Percentiles rank a stretch among this genome's conserved stretches.
Conservation (phyloP, 352 stramenopile species). For the Globisporangium uncinulatum region DNA sequence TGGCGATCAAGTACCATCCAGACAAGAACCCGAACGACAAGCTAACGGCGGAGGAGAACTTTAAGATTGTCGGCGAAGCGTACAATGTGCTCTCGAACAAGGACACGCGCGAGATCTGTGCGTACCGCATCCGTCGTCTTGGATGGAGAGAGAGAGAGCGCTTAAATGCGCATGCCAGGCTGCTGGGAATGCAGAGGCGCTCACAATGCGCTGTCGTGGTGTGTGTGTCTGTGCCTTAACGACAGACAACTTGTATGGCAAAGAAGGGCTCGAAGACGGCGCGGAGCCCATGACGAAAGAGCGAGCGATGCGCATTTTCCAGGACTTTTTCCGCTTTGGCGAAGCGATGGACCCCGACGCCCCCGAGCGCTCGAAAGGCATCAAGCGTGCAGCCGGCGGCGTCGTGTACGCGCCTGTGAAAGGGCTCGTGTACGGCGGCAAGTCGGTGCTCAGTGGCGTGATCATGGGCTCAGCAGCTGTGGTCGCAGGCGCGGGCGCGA, state of each 20-base stretch:
- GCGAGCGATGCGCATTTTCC: conserved; percentile 79
- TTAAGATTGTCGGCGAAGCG: conserved; percentile 92
- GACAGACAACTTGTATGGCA: conserved; percentile 90
- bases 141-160: not conserved
- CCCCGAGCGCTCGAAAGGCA: conserved; percentile 64
- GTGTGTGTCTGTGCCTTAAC: not conserved
- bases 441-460: conserved; percentile 76
- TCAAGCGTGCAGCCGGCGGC: conserved; percentile 71
- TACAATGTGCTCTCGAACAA: conserved; percentile 93
- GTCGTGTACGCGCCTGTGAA: conserved; percentile 81
- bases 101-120: conserved; percentile 88
- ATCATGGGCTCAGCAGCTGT: conserved; percentile 80
- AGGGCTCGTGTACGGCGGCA: conserved; percentile 77
- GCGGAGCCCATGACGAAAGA: conserved; percentile 81
- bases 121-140: conserved; percentile 5
- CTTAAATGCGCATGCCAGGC: too few relatives aligned
- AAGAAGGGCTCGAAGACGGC: conserved; percentile 86
- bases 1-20: conserved; percentile 92
- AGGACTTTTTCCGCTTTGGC: conserved; percentile 83
- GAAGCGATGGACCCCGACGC: conserved; percentile 82
- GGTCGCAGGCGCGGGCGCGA: conserved; percentile 64
- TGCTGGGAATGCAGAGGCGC: too few relatives aligned
- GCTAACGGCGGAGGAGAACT: conserved; percentile 85
- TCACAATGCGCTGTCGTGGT: not conserved
- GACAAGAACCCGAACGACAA: conserved; percentile 90